These are phyloP conservation scores for Spencermartinsiella europaea DNA, from an alignment of 805 yeast species.

Conservation along the genomic window DNA sequence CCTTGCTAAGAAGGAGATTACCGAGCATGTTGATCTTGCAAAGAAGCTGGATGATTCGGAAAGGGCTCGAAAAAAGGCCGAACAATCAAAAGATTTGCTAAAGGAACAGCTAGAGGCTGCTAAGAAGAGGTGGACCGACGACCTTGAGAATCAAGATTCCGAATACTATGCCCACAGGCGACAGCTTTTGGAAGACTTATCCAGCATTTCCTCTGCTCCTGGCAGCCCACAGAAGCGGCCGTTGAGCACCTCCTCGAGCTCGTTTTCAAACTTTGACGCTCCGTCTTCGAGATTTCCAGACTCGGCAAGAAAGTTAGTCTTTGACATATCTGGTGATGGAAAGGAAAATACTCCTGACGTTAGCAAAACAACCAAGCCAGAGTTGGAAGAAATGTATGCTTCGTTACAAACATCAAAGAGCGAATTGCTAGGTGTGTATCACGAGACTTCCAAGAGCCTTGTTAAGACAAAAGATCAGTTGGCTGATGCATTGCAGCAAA, in stretches of 20 bases:
- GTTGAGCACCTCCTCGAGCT: constrained; percentile 5
- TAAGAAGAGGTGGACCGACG: constrained; percentile 24
- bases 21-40: constrained; percentile 36
- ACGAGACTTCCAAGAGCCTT: constrained; percentile 25
- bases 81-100: constrained; percentile 19
- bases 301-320: constrained; percentile 6
- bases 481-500: constrained; percentile 24
- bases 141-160: constrained; percentile 22
- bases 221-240: constrained; percentile 18
- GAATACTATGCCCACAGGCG: constrained; percentile 19
- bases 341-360: constrained; percentile 15
- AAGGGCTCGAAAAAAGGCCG: constrained; percentile 24
- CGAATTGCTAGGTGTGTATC: constrained; percentile 23
- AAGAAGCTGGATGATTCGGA: constrained; percentile 29
- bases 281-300: not conserved
- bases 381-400: constrained; percentile 16
- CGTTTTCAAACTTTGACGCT: not conserved
- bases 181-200: constrained; percentile 20
- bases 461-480: constrained; percentile 21
- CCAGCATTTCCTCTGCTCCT: constrained; percentile 15
- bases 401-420: constrained; percentile 17
- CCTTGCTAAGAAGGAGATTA: constrained; percentile 37
- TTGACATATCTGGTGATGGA: constrained; percentile 1
- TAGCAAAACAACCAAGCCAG: constrained; percentile 12
- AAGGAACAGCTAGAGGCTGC: constrained; percentile 24